These are phyloP conservation scores for Parasitella parasitica DNA, from an alignment of 371 early-diverging fungal genomes.

Conservation along the genomic window DNA sequence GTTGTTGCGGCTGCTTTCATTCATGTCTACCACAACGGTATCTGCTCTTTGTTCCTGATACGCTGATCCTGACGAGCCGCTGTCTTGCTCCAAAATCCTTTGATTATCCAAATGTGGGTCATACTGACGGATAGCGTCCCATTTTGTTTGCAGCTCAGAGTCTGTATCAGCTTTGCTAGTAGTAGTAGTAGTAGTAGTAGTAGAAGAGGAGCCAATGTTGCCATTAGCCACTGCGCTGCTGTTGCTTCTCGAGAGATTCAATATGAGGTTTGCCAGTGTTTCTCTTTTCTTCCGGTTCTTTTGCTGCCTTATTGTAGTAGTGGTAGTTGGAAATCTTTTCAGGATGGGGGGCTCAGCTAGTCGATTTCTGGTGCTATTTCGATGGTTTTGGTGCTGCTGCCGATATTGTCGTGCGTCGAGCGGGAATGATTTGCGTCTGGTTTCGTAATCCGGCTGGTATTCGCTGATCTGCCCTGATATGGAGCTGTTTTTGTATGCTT, in stretches of 20 bases:
- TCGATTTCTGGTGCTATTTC: too few relatives aligned
- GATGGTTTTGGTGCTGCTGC: too few relatives aligned
- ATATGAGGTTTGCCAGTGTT: conserved; percentile 7
- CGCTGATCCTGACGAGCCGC: not conserved
- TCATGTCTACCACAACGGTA: not conserved
- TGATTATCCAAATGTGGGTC: not conserved
- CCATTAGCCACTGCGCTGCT: not conserved
- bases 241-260: not conserved
- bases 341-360: too few relatives aligned
- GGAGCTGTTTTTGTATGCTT: not conserved
- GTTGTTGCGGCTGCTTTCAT: not conserved
- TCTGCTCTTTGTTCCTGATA: not conserved
- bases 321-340: too few relatives aligned
- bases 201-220: not conserved
- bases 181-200: too few relatives aligned
- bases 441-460: not conserved
- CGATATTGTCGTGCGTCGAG: not conserved
- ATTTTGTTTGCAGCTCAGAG: not conserved
- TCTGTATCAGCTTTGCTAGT: not conserved
- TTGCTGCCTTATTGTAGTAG: too few relatives aligned
- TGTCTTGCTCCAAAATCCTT: not conserved
- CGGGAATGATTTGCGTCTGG: not conserved
- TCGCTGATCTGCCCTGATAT: not conserved
- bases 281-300: not conserved
- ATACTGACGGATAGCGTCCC: conserved; percentile 1